Percentiles rank a stretch among this genome's conserved stretches.
These are phyloP conservation scores for Pseudofabraea citricarpa DNA, from an alignment of 2,329 filamentous ascomycete genomes.

Conservation along the genomic window DNA sequence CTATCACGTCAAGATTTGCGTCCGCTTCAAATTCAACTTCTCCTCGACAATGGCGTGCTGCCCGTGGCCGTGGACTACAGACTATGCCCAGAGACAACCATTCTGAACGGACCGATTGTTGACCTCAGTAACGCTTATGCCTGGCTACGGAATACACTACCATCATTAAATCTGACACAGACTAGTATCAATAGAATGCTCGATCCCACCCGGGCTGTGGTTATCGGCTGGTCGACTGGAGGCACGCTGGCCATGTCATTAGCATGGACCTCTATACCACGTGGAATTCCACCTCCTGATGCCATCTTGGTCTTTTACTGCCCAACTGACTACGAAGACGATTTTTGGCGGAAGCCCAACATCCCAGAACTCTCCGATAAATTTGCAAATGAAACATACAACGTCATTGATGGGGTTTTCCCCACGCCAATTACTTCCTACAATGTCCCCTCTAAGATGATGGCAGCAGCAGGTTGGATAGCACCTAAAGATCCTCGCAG, in stretches of 20 bases:
- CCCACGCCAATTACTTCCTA: conserved; percentile 21
- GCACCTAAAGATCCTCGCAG: conserved; percentile 28
- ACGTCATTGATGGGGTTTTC: conserved; percentile 23
- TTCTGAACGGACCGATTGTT: conserved; percentile 39
- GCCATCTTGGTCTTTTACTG: conserved; percentile 42
- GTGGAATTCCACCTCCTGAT: conserved; percentile 31
- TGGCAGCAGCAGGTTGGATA: conserved; percentile 16
- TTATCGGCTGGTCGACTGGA: conserved; percentile 45
- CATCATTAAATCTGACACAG: background rate
- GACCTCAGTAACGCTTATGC: conserved; percentile 38
- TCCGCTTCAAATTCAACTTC: conserved; percentile 30
- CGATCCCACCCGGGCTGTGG: conserved; percentile 30
- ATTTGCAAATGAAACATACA: conserved; percentile 14
- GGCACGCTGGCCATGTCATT: conserved; percentile 41
- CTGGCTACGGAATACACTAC: conserved; percentile 34
- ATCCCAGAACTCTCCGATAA: conserved; percentile 12
- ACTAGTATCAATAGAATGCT: conserved; percentile 13
- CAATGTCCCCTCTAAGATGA: conserved; percentile 5
- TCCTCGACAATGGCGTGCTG: conserved; percentile 36
- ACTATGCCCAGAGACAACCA: conserved; percentile 42
- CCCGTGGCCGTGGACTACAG: conserved; percentile 45
- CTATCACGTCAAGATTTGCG: conserved; percentile 33
- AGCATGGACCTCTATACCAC: conserved; percentile 29
- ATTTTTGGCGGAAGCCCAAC: conserved; percentile 10
- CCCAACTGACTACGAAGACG: conserved; percentile 34